Evolutionary conservation across 306 rosid genomes (phyloP).

Genomic region (Rosa lucieae): DNA sequence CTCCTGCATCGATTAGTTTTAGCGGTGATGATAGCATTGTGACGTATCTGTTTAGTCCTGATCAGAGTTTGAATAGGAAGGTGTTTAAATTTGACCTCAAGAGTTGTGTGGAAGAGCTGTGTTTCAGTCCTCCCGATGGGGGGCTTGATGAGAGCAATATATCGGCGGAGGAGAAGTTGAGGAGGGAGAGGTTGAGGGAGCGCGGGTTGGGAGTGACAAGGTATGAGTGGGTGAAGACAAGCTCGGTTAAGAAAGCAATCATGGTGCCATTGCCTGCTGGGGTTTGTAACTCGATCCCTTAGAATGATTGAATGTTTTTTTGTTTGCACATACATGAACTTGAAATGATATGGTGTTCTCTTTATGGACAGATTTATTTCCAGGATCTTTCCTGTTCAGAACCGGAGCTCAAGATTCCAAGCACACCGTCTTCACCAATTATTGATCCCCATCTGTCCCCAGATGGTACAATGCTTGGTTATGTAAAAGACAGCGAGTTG

Average conservation of each 20-base stretch:
- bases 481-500: constrained; percentile 71
- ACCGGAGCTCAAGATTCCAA: constrained; percentile 74
- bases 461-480: constrained; percentile 78
- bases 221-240: constrained; percentile 89
- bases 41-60: constrained; percentile 80
- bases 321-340: constrained; percentile 3
- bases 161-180: constrained; percentile 82
- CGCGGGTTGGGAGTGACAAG: constrained; percentile 93
- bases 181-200: constrained; percentile 97
- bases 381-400: constrained; percentile 63
- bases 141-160: constrained; percentile 90
- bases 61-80: constrained; percentile 65
- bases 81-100: constrained; percentile 62
- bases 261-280: constrained; percentile 97
- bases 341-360: constrained; percentile 29
- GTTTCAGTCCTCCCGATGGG: constrained; percentile 86
- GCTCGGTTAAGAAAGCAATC: constrained; percentile 57
- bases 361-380: constrained; percentile 65
- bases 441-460: constrained; percentile 93
- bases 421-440: constrained; percentile 61
- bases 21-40: constrained; percentile 72
- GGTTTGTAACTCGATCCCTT: constrained; percentile 54
- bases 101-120: constrained; percentile 55
- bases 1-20: constrained; percentile 76
- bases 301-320: background rate